Evolutionary conservation across 2,329 filamentous ascomycete genomes (phyloP).

Genomic region (Beauveria brongniartii): DNA sequence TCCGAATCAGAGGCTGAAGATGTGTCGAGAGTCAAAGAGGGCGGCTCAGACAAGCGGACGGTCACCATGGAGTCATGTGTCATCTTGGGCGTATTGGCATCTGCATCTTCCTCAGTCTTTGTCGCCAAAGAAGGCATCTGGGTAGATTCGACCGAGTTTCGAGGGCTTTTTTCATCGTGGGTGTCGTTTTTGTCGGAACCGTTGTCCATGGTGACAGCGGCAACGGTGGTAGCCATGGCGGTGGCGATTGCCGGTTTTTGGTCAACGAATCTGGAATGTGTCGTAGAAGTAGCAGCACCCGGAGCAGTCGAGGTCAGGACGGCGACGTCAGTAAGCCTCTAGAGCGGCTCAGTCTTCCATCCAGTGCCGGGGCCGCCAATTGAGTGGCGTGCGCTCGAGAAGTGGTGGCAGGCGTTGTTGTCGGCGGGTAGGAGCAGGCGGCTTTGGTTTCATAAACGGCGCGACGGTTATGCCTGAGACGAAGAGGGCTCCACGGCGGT

Average conservation of each 20-base stretch:
- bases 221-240: conserved; percentile 1
- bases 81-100: conserved; percentile 29
- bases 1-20: conserved; percentile 20
- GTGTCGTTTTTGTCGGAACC: neutral
- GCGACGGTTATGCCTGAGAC: conserved; percentile 7
- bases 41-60: conserved; percentile 60
- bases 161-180: neutral
- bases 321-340: conserved; percentile 5
- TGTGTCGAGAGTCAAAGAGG: conserved; percentile 44
- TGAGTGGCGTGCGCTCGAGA: conserved; percentile 9
- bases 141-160: conserved; percentile 9
- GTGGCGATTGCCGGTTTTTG: neutral
- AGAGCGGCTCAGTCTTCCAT: conserved; percentile 6
- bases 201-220: neutral
- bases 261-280: neutral
- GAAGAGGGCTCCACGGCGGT: neutral
- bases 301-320: neutral
- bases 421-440: conserved; percentile 5
- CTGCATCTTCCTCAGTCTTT: conserved; percentile 14
- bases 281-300: neutral
- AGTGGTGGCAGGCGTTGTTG: neutral
- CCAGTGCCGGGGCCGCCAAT: conserved; percentile 8
- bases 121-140: conserved; percentile 8
- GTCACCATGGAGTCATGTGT: conserved; percentile 68
- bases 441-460: conserved; percentile 2